phyloP scores from a whole-genome alignment of 1,284 basidiomycete genomes.

The Fomitopsis betulina region DNA sequence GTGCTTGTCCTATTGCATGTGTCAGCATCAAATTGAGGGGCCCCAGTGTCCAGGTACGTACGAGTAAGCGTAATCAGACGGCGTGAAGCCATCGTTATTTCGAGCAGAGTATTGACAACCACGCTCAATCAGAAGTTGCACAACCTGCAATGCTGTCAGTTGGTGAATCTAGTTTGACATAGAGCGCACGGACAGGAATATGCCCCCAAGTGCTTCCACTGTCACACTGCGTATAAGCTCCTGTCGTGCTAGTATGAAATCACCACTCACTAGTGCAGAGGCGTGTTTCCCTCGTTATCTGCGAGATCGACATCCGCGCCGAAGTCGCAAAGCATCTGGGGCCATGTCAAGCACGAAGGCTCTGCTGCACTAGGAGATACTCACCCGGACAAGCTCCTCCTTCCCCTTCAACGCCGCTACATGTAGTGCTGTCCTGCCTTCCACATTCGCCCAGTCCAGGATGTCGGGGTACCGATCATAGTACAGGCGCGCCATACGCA shows the following conservation, averaged over 20 bases:
- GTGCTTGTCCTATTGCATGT: constrained; percentile 59
- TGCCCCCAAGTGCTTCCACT: constrained; percentile 87
- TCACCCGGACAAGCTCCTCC: constrained; percentile 79
- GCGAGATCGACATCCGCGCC: constrained; percentile 86
- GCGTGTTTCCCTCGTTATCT: constrained; percentile 89
- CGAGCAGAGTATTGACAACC: constrained; percentile 79
- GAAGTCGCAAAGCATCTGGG: constrained; percentile 77
- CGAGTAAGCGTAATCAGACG: constrained; percentile 92
- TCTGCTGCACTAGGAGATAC: constrained; percentile 28
- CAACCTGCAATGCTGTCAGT: constrained; percentile 47
- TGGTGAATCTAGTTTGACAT: background rate
- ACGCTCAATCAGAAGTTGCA: constrained; percentile 84
- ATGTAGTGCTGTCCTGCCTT: constrained; percentile 89
- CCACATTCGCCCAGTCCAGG: constrained; percentile 85
- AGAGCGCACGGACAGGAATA: constrained; percentile 50
- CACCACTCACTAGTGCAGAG: constrained; percentile 80
- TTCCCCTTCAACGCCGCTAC: constrained; percentile 86
- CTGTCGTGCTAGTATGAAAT: background rate
- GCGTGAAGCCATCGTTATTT: constrained; percentile 89
- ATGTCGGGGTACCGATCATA: constrained; percentile 80
- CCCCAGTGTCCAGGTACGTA: constrained; percentile 36
- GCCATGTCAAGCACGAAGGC: constrained; percentile 10
- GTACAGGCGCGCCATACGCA: constrained; percentile 79
- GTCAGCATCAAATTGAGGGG: constrained; percentile 27
- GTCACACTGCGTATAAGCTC: constrained; percentile 10